Conservation (phyloP, 768 basidiomycete species). For the Kwoniella botswanensis region DNA sequence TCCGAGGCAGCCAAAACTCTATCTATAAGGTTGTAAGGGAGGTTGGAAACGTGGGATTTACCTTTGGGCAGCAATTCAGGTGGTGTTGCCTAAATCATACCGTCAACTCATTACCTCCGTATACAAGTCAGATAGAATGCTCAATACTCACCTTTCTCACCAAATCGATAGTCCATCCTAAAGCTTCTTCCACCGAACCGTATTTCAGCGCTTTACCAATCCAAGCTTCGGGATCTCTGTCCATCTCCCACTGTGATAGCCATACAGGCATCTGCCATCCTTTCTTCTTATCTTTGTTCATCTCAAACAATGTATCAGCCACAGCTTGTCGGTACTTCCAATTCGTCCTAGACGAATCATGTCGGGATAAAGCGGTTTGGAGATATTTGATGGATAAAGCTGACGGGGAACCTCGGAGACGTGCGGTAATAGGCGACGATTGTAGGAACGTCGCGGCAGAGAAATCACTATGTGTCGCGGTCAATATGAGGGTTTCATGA, state of each 20-base stretch:
- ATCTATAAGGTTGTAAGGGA: slow-evolving; percentile 47
- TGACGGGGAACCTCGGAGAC: slow-evolving; percentile 80
- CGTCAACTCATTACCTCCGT: not conserved
- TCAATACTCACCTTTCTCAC: slow-evolving; percentile 69
- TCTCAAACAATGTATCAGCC: slow-evolving; percentile 74
- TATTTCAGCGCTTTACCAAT: slow-evolving; percentile 78
- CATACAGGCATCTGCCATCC: slow-evolving; percentile 71
- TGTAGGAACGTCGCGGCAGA: slow-evolving; percentile 78
- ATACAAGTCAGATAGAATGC: not conserved
- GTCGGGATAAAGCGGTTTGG: slow-evolving; percentile 74
- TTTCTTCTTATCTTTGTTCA: slow-evolving; percentile 61
- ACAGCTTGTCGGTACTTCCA: slow-evolving; percentile 76
- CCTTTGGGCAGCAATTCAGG: slow-evolving; percentile 40
- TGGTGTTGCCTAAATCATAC: slow-evolving; percentile 35
- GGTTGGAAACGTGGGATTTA: slow-evolving; percentile 25
- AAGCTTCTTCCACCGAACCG: slow-evolving; percentile 76
- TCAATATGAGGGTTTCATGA: too few species aligned
- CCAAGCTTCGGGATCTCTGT: slow-evolving; percentile 69
- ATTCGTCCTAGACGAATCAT: slow-evolving; percentile 75
- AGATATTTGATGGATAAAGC: slow-evolving; percentile 89
- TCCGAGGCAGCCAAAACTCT: slow-evolving; percentile 42
- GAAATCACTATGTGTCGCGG: slow-evolving; percentile 60
- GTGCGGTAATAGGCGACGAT: slow-evolving; percentile 62
- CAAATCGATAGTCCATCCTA: slow-evolving; percentile 73
- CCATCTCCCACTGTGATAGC: slow-evolving; percentile 72